Evolutionary conservation across 108 stramenopile genomes (phyloP), one percentile per base, ranked within the genome.

Genomic region (Pseudonitzschia pungens): DNA sequence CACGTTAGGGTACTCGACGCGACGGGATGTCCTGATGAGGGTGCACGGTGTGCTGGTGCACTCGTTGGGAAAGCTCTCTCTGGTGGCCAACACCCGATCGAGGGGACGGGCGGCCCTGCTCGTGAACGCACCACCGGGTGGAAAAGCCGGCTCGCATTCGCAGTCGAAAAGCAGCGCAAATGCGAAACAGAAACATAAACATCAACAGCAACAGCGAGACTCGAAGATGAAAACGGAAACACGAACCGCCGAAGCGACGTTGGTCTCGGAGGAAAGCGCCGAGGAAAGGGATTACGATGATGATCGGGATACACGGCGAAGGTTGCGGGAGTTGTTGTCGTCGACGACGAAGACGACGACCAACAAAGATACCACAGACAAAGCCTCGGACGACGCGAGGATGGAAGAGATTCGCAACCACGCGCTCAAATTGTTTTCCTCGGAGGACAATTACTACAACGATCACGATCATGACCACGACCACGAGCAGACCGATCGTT

Each of bases 31-130:
- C 31, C 72, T 91, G 44, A 28, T 95, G 29, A 69, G 91, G 21
- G 90, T 91, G 27, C 69, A 80, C 15, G 93, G 93, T 20, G 84
- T 95, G 18, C 63, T 91, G 43, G 77, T 95, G 14, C 89, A 91
- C 58, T 70, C 87, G 2, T 66, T 89, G 40, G 93, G 93, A 58
- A 76, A 77, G 51, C 65, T 95, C 10, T 89, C 88, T 36, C 54
- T 95, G 55, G 89, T 95, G 12, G 78, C 89, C 18, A 81, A 77
- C 32, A 62, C 82, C 4, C 27, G 52, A 33, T 78, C 78, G 0
- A 57, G 76, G 2, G 77, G 72, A 43, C 71, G 77, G 42, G 59
- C 62, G 32, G 80, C 80, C 3, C 44, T 84, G 21, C 62, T 80
- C 12, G 54, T 84, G 42, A 62, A 21, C 16, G 50, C 10, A 43